Evolutionary conservation across 1,284 basidiomycete genomes (phyloP).

Genomic region (Kwoniella shivajii): DNA sequence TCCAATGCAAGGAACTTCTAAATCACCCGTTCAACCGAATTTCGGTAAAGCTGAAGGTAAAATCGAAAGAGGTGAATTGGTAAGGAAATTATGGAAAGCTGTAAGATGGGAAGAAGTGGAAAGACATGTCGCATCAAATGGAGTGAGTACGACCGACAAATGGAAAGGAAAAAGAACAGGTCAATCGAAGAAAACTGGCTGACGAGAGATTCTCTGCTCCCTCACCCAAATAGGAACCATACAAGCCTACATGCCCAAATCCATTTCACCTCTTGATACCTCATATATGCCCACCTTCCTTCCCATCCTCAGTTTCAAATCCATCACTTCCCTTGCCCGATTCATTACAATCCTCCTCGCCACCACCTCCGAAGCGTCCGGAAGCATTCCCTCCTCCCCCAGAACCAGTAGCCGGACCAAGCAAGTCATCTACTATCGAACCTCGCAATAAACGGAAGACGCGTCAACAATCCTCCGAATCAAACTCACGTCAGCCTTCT

Average conservation of each 20-base stretch:
- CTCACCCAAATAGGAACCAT: slow-evolving; percentile 28
- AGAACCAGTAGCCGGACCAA: slow-evolving; percentile 22
- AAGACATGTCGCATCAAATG: slow-evolving; percentile 34
- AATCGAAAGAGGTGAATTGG: slow-evolving; percentile 45
- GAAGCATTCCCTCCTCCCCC: slow-evolving; percentile 37
- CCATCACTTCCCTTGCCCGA: slow-evolving; percentile 28
- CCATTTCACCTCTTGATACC: slow-evolving; percentile 48
- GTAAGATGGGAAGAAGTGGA: slow-evolving; percentile 51
- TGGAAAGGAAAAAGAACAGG: too few relatives aligned
- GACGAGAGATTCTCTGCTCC: too few relatives aligned
- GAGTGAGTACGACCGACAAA: too few relatives aligned
- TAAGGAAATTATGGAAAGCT: slow-evolving; percentile 50
- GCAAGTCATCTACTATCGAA: slow-evolving; percentile 3
- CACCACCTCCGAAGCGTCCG: slow-evolving; percentile 31
- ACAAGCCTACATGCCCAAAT: slow-evolving; percentile 33
- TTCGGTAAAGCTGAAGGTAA: slow-evolving; percentile 33
- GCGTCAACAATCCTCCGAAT: slow-evolving; percentile 13
- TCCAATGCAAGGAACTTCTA: slow-evolving; percentile 6
- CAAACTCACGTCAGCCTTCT: slow-evolving; percentile 15
- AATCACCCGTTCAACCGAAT: slow-evolving; percentile 17
- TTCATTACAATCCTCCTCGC: slow-evolving; percentile 12
- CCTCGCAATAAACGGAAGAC: slow-evolving; percentile 30
- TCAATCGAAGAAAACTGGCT: too few relatives aligned
- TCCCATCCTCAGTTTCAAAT: slow-evolving; percentile 32
- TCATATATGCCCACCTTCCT: slow-evolving; percentile 35